A percentile compares a stretch with the other conserved stretches of the same genome.
Conservation (phyloP, 495 filamentous ascomycete genomes). For the Penicillium flavigenum region DNA sequence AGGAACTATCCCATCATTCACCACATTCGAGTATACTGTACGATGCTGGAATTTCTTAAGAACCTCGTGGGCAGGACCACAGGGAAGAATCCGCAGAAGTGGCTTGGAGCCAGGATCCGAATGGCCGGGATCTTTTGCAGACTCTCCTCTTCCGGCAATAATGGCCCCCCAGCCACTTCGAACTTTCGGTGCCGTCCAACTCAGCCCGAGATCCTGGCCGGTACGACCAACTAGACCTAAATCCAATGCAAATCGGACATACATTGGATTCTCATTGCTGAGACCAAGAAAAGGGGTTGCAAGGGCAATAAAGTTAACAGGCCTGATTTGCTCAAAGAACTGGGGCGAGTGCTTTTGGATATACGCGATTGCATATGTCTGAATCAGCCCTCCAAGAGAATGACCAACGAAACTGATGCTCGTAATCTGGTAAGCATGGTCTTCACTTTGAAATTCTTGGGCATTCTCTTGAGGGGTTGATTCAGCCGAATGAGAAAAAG, state of each 20-base stretch:
- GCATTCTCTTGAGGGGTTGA: conserved; percentile 15
- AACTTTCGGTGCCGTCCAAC: conserved; percentile 85
- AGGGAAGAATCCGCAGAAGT: conserved; percentile 83
- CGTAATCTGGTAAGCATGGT: conserved; percentile 79
- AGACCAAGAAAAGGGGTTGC: conserved; percentile 89
- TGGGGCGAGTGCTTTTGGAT: conserved; percentile 92
- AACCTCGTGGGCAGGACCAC: conserved; percentile 86
- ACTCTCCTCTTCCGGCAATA: conserved; percentile 71
- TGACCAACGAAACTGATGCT: conserved; percentile 96
- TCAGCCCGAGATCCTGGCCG: conserved; percentile 90
- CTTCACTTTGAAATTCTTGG: conserved; percentile 22
- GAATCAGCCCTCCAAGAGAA: conserved; percentile 85
- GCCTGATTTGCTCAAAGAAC: conserved; percentile 84
- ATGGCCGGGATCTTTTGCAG: conserved; percentile 62
- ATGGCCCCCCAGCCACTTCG: conserved; percentile 86
- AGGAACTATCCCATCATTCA: conserved; percentile 97
- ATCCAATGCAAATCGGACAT: conserved; percentile 95
- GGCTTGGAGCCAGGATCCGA: conserved; percentile 81
- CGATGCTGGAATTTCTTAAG: conserved; percentile 85
- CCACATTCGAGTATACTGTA: conserved; percentile 95
- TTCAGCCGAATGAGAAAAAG: conserved; percentile 9
- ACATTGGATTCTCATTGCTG: conserved; percentile 95
- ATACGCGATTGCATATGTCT: conserved; percentile 95
- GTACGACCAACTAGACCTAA: conserved; percentile 93
- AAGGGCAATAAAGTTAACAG: conserved; percentile 90